Evolutionary conservation across 1,284 basidiomycete genomes (phyloP).

Genomic region (Inonotus hispidus): DNA sequence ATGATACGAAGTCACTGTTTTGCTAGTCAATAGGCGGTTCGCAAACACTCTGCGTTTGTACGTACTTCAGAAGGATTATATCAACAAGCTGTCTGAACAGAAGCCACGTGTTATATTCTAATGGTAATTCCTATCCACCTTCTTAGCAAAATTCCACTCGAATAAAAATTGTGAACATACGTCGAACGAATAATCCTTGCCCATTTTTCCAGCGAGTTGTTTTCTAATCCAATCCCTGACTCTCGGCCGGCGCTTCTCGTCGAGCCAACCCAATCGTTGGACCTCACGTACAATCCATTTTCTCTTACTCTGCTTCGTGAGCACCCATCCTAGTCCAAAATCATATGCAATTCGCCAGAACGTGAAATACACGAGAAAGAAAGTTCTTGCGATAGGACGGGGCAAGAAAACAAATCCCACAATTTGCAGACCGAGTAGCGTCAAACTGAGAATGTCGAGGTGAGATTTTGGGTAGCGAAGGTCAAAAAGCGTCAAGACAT

Average conservation of each 20-base stretch:
- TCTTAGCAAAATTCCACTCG: neutral
- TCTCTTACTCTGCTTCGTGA: conserved; percentile 91
- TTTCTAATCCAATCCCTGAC: conserved; percentile 79
- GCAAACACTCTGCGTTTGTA: conserved; percentile 20
- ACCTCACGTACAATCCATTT: conserved; percentile 88
- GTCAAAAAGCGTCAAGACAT: conserved; percentile 89
- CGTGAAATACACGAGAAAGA: conserved; percentile 85
- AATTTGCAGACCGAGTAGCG: conserved; percentile 74
- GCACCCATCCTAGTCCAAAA: conserved; percentile 87
- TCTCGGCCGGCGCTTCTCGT: conserved; percentile 57
- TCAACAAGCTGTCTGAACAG: conserved; percentile 90
- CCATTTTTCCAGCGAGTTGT: conserved; percentile 92
- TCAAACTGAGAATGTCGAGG: conserved; percentile 83
- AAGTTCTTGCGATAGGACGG: conserved; percentile 46
- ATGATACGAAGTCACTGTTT: conserved; percentile 86
- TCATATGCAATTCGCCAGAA: conserved; percentile 95
- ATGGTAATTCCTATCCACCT: conserved; percentile 54
- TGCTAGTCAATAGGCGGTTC: conserved; percentile 11
- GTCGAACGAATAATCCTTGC: conserved; percentile 88
- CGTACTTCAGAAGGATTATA: conserved; percentile 91
- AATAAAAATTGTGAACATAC: conserved; percentile 39
- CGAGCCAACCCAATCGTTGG: conserved; percentile 82
- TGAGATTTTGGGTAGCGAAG: conserved; percentile 89
- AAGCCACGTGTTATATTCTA: conserved; percentile 91
- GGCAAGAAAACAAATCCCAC: conserved; percentile 69